These are phyloP conservation scores for Aegilops tauschii DNA, from an alignment of 176 grass and related monocot species.

Conservation along the genomic window DNA sequence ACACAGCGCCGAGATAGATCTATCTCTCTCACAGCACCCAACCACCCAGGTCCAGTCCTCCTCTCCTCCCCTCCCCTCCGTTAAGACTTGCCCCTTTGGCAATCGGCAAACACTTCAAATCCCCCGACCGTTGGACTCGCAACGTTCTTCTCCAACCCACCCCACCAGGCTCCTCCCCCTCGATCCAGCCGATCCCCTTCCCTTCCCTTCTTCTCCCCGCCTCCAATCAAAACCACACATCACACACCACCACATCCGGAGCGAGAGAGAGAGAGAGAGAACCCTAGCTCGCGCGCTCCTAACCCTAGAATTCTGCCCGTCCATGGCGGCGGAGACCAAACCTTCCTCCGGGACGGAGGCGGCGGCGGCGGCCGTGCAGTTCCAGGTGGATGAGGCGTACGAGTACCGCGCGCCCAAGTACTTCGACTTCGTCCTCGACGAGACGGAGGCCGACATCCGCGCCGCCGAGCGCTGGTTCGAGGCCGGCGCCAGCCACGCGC, in stretches of 20 bases:
- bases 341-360: constrained; percentile 12
- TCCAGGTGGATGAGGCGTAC: constrained; percentile 65
- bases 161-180: background rate
- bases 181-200: background rate
- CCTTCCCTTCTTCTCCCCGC: background rate
- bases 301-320: background rate
- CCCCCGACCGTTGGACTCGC: constrained; percentile 65
- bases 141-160: constrained; percentile 38
- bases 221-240: background rate
- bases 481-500: constrained; percentile 55
- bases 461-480: constrained; percentile 87
- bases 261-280: background rate
- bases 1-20: background rate
- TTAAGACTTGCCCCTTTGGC: background rate
- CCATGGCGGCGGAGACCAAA: constrained; percentile 43
- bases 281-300: background rate
- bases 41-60: background rate
- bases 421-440: constrained; percentile 77
- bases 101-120: constrained; percentile 41
- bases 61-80: background rate
- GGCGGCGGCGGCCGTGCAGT: constrained; percentile 11
- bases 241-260: background rate
- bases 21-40: background rate
- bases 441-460: constrained; percentile 56
- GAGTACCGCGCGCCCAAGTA: constrained; percentile 85